Evolutionary conservation across 768 basidiomycete species (phyloP), one percentile per base, ranked within the genome.

Genomic region (Leccinum disarticulatum): DNA sequence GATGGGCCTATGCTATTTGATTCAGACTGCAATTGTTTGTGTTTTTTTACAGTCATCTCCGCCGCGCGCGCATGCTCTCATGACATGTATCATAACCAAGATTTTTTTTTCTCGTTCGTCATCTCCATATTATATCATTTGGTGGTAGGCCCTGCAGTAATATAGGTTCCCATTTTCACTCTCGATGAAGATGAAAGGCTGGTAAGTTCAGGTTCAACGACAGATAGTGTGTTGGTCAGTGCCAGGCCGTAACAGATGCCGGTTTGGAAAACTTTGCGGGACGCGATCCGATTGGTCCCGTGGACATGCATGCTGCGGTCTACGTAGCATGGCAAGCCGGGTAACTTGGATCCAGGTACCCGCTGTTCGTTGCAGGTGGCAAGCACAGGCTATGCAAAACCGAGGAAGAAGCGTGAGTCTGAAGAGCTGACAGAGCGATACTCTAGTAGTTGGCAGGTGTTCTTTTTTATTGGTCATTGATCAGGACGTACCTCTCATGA

Each of bases 1-100:
- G 50, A 55, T 52, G 4, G 41, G 41, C 41, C 11, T 50, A 48
- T 25, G 47, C 22, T 48, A 25, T 48, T 57, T 50, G 14, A 30
- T 43, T 56, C 28, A 46, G 43, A 50, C n/a, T 59, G 60, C 60
- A 62, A 36, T 36, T 1, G 35, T 54, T 49, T 52, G 41, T 51
- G 35, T 52, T 38, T 52, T 52, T 56, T 38, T 38, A 11, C 33
- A 48, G 56, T 58, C 57, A 47, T 53, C 33, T 38, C 36, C 36
- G n/a, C 41, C 53, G 2, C 41, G 5, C 4, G 41, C n/a, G n/a
- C n/a, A 19, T 19, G 43, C 43, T 19, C 43, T 43, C 43, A 10
- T 43, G 41, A 43, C n/a, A 19, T 43, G 43, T 43, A 43, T 43
- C n/a, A 43, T 43, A 43, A 43, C 5, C 41, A 43, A 9, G n/a